Evolutionary conservation across 169 alveolate genomes (phyloP).

Genomic region (Fabrea salina): DNA sequence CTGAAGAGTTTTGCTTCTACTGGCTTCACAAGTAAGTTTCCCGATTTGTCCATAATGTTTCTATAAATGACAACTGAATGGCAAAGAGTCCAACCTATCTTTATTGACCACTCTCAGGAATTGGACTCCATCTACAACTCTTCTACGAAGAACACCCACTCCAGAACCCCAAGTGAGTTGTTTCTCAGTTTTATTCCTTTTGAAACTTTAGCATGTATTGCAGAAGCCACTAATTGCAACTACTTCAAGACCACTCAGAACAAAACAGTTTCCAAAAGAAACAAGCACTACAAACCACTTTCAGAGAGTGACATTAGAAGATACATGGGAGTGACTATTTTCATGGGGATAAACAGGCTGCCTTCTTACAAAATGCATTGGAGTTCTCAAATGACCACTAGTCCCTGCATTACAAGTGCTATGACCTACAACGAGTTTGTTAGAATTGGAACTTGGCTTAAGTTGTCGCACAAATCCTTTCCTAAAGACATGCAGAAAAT

Average conservation of each 20-base stretch:
- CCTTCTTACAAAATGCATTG: neutral
- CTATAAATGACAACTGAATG: too few relatives aligned
- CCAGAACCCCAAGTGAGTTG: too few relatives aligned
- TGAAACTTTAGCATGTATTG: too few relatives aligned
- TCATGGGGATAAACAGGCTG: neutral
- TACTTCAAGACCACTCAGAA: too few relatives aligned
- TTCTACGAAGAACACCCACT: too few relatives aligned
- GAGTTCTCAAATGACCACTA: neutral
- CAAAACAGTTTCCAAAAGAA: neutral
- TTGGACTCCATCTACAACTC: too few relatives aligned
- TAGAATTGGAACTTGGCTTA: neutral
- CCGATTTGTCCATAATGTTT: constrained; percentile 1
- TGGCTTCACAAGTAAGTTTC: constrained; percentile 41
- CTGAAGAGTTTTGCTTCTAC: constrained; percentile 44
- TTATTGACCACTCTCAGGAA: too few relatives aligned
- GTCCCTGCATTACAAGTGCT: neutral
- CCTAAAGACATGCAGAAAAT: neutral
- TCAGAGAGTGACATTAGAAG: neutral
- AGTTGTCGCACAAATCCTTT: neutral
- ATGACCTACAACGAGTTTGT: neutral
- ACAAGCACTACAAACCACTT: neutral
- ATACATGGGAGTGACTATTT: neutral
- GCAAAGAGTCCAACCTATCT: too few relatives aligned
- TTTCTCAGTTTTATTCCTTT: too few relatives aligned
- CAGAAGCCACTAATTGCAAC: too few relatives aligned